phyloP scores from a whole-genome alignment of 2,329 filamentous ascomycete genomes.

The Scedosporium boydii region DNA sequence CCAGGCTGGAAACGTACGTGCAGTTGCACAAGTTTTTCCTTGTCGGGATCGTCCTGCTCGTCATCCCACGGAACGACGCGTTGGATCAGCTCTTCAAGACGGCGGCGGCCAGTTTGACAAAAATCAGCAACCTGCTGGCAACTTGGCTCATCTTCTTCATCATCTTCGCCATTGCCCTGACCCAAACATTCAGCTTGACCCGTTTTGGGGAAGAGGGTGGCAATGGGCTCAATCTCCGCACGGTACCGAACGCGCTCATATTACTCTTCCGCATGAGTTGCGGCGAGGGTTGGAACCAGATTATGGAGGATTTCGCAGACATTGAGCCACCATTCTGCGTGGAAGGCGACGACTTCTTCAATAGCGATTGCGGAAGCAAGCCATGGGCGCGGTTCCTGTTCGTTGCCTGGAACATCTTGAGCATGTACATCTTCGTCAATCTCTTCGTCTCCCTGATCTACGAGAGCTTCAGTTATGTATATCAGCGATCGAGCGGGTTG shows the following conservation, averaged over 20 bases:
- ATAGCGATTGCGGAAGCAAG: constrained; percentile 86
- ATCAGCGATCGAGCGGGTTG: constrained; percentile 90
- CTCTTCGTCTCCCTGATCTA: constrained; percentile 98
- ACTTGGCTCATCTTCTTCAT: constrained; percentile 98
- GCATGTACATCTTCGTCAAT: constrained; percentile 99
- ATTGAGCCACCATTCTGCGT: constrained; percentile 78
- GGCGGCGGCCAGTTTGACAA: constrained; percentile 81
- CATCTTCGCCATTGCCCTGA: constrained; percentile 92
- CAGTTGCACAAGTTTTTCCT: constrained; percentile 91
- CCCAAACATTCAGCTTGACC: constrained; percentile 90
- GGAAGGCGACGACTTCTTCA: constrained; percentile 59
- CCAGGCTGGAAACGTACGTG: constrained; percentile 52
- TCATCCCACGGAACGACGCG: constrained; percentile 94
- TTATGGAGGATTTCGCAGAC: constrained; percentile 91
- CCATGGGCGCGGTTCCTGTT: constrained; percentile 85
- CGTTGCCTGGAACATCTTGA: constrained; percentile 96
- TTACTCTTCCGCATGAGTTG: constrained; percentile 87
- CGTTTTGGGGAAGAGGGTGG: constrained; percentile 67
- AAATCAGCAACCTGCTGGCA: constrained; percentile 83
- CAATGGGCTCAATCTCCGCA: constrained; percentile 83
- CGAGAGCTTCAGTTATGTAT: constrained; percentile 98
- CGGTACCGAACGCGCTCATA: constrained; percentile 86
- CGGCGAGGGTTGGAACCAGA: constrained; percentile 90
- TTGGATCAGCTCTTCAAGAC: constrained; percentile 98
- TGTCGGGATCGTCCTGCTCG: constrained; percentile 76